Percentiles rank a stretch among this genome's conserved stretches.
These are phyloP conservation scores for Metroxylon sagu DNA, from an alignment of 176 grass and related monocot genomes.

Conservation along the genomic window DNA sequence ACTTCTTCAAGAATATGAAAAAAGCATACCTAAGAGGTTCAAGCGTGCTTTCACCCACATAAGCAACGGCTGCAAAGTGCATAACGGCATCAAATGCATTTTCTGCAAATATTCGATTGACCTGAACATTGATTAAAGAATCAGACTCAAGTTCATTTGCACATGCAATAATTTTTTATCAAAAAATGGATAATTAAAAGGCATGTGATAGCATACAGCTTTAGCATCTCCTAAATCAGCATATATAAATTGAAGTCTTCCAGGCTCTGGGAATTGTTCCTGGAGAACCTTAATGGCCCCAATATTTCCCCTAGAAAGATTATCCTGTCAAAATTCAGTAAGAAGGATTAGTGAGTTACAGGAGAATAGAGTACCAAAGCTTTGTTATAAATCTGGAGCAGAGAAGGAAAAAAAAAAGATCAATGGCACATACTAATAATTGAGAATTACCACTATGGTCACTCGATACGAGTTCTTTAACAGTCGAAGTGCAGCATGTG, in stretches of 20 bases:
- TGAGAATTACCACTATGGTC: constrained; percentile 68
- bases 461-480: constrained; percentile 79
- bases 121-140: constrained; percentile 32
- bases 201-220: constrained; percentile 43
- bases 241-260: constrained; percentile 72
- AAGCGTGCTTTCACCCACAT: constrained; percentile 85
- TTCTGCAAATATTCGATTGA: constrained; percentile 62
- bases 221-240: constrained; percentile 76
- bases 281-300: constrained; percentile 73
- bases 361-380: neutral
- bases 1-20: neutral
- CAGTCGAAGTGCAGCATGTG: constrained; percentile 64
- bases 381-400: neutral
- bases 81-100: constrained; percentile 91
- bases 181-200: no score
- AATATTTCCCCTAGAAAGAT: constrained; percentile 84
- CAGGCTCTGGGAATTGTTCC: constrained; percentile 49
- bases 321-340: constrained; percentile 30
- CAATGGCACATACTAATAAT: no score
- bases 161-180: no score
- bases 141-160: no score
- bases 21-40: constrained; percentile 64
- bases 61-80: constrained; percentile 84
- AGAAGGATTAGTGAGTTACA: neutral
- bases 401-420: neutral